Conservation (phyloP, 106 monocot genomes). For the Platanthera zijinensis region DNA sequence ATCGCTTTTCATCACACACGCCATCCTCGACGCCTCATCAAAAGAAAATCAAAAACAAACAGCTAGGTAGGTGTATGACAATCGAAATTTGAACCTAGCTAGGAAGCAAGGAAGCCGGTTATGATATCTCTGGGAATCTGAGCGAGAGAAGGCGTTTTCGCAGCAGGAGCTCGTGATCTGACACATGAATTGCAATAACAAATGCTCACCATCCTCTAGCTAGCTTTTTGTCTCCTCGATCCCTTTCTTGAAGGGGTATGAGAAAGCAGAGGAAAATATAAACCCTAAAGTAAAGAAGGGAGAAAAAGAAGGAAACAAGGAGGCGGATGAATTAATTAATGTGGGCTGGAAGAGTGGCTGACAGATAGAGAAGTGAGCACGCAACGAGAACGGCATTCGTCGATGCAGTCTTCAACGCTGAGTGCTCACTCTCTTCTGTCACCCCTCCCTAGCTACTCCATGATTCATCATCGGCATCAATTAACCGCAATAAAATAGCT, state of each 20-base stretch:
- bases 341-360: not conserved
- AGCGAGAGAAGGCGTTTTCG: too few relatives aligned
- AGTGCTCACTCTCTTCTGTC: constrained; percentile 25
- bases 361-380: constrained; percentile 20
- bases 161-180: too few relatives aligned
- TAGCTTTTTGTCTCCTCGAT: too few relatives aligned
- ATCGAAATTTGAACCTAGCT: not conserved
- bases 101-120: not conserved
- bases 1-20: not conserved
- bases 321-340: too few relatives aligned
- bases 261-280: not conserved
- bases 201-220: too few relatives aligned
- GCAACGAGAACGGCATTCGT: constrained; percentile 14
- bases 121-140: not conserved
- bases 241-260: too few relatives aligned
- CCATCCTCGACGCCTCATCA: not conserved
- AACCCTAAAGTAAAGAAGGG: not conserved
- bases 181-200: too few relatives aligned
- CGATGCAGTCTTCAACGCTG: constrained; percentile 6
- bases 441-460: not conserved
- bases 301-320: not conserved
- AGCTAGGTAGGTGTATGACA: not conserved
- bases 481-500: not conserved
- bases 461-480: not conserved
- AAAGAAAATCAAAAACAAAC: not conserved